These are phyloP conservation scores for Hygrophoropsis aurantiaca DNA, from an alignment of 768 basidiomycete species.

Conservation along the genomic window DNA sequence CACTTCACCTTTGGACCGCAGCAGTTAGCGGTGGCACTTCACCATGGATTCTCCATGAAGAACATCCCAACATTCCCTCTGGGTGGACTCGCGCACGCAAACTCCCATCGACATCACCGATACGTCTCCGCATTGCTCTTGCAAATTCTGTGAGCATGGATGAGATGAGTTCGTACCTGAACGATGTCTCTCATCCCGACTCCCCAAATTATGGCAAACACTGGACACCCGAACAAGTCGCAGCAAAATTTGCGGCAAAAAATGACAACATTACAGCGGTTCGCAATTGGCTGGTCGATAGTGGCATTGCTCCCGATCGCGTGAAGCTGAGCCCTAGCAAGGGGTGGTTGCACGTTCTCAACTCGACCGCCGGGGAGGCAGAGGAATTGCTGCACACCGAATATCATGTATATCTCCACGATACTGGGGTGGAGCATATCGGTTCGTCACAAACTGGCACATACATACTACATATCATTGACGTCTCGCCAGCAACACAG, in stretches of 20 bases:
- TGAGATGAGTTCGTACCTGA: slow-evolving; percentile 41
- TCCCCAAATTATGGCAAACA: slow-evolving; percentile 51
- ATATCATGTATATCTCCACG: slow-evolving; percentile 43
- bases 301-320: slow-evolving; percentile 38
- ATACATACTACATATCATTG: background rate
- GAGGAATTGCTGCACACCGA: slow-evolving; percentile 39
- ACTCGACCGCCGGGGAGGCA: slow-evolving; percentile 39
- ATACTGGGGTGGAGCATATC: slow-evolving; percentile 36
- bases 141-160: slow-evolving; percentile 33
- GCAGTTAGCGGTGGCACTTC: slow-evolving; percentile 28
- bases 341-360: slow-evolving; percentile 37
- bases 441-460: slow-evolving; percentile 23
- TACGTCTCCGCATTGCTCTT: slow-evolving; percentile 38
- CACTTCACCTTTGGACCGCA: background rate
- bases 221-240: slow-evolving; percentile 42
- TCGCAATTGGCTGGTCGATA: slow-evolving; percentile 39
- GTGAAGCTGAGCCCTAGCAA: slow-evolving; percentile 38
- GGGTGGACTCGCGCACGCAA: slow-evolving; percentile 30
- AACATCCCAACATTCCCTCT: slow-evolving; percentile 28
- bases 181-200: slow-evolving; percentile 49
- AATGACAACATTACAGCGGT: slow-evolving; percentile 41
- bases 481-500: slow-evolving; percentile 33
- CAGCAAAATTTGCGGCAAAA: slow-evolving; percentile 46
- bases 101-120: slow-evolving; percentile 18
- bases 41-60: slow-evolving; percentile 42